A percentile compares a stretch with the other conserved stretches of the same genome.
Evolutionary conservation across 305 asterid species (phyloP).

Genomic region (Fraxinus platypoda): DNA sequence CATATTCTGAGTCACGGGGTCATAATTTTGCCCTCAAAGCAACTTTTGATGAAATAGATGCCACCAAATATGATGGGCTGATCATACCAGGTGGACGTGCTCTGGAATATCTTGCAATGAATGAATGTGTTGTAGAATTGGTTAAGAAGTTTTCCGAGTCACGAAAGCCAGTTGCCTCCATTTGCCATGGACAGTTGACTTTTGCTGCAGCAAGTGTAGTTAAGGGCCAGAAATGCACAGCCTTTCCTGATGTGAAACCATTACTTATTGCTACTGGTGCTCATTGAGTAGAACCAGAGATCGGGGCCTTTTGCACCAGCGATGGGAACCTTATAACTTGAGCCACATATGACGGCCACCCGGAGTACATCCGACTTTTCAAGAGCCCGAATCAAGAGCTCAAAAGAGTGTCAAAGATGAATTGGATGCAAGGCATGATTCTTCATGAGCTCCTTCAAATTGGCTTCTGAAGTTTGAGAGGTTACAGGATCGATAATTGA

Average conservation of each 20-base stretch:
- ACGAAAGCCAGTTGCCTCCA: conserved; percentile 67
- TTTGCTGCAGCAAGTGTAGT: conserved; percentile 78
- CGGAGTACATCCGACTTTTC: conserved; percentile 76
- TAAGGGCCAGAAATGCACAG: conserved; percentile 76
- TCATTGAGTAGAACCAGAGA: conserved; percentile 83
- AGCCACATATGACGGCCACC: conserved; percentile 75
- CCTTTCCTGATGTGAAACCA: conserved; percentile 67
- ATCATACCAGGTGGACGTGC: conserved; percentile 96
- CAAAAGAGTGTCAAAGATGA: too few relatives aligned
- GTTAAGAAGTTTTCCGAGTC: conserved; percentile 51
- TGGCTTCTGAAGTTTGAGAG: too few relatives aligned
- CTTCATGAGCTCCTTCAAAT: too few relatives aligned
- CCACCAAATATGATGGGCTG: conserved; percentile 71
- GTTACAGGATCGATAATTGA: too few relatives aligned
- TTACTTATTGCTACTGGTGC: conserved; percentile 81
- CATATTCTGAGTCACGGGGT: conserved; percentile 82
- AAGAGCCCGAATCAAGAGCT: background rate
- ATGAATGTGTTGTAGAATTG: conserved; percentile 56
- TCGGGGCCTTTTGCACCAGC: conserved; percentile 62
- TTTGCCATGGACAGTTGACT: conserved; percentile 87
- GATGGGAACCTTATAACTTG: conserved; percentile 85
- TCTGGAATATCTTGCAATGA: conserved; percentile 85
- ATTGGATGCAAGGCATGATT: too few relatives aligned
- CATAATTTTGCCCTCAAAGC: conserved; percentile 88
- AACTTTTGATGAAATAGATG: conserved; percentile 65